Conservation (phyloP, 352 stramenopile genomes). For the Vaucheria bursata region DNA sequence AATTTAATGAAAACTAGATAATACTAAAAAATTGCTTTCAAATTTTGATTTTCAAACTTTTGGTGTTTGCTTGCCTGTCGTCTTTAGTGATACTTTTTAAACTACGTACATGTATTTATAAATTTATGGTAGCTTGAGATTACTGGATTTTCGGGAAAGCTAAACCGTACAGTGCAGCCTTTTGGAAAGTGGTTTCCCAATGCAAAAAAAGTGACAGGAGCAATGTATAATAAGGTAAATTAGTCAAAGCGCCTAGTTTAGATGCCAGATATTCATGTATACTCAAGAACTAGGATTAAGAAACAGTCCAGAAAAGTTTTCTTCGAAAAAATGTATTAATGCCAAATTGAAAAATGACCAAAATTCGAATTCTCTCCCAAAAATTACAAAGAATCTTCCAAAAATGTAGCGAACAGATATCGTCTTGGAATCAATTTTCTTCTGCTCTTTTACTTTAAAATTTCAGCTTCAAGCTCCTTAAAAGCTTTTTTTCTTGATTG, state of each 20-base stretch:
- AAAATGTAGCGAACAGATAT: too few relatives aligned
- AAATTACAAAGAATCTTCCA: not conserved
- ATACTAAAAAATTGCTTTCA: not conserved
- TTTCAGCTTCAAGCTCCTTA: too few relatives aligned
- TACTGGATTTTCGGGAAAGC: not conserved
- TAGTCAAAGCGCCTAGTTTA: not conserved
- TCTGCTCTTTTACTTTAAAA: too few relatives aligned
- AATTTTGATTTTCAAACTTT: not conserved
- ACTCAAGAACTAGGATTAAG: not conserved
- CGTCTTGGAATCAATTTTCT: too few relatives aligned
- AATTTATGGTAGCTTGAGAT: too few relatives aligned
- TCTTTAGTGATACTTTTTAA: too few relatives aligned
- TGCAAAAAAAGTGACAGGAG: not conserved
- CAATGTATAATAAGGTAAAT: not conserved
- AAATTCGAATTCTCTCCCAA: not conserved
- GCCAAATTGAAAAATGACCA: not conserved
- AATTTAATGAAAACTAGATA: not conserved
- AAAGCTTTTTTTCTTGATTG: too few relatives aligned
- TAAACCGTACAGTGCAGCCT: not conserved
- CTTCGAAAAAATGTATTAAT: not conserved
- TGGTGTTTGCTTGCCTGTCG: not conserved
- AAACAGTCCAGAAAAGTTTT: not conserved
- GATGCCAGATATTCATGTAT: not conserved
- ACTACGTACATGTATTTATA: too few relatives aligned
- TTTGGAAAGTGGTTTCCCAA: constrained; percentile 10